Conservation (phyloP, 306 rosid species). For the Vigna angularis region DNA sequence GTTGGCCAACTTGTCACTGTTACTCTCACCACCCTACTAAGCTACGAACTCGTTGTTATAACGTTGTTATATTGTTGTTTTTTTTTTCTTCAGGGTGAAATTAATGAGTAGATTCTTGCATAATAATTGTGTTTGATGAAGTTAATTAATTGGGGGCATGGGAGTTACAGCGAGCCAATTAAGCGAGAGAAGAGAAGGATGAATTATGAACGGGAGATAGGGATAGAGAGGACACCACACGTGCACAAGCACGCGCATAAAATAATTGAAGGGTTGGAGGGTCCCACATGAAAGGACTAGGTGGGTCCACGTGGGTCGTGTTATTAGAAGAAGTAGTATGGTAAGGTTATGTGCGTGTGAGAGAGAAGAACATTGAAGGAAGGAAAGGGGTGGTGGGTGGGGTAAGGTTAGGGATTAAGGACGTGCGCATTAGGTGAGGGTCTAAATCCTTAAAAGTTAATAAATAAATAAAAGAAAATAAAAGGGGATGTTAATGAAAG, state of each 20-base stretch:
- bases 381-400: slow-evolving; percentile 19
- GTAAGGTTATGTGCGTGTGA: not conserved
- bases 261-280: slow-evolving; percentile 53
- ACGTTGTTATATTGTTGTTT: no score
- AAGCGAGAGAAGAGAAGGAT: slow-evolving; percentile 39
- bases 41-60: no score
- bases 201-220: slow-evolving; percentile 24
- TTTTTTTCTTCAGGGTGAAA: not conserved
- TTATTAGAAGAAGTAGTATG: slow-evolving; percentile 1
- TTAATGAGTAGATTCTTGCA: slow-evolving; percentile 20
- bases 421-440: slow-evolving; percentile 41
- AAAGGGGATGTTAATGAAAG: slow-evolving; percentile 54
- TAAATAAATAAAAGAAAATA: slow-evolving; percentile 12
- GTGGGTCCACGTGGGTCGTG: slow-evolving; percentile 41
- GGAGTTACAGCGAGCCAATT: slow-evolving; percentile 15
- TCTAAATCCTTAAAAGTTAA: slow-evolving; percentile 29
- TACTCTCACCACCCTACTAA: not conserved
- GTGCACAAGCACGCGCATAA: slow-evolving; percentile 77
- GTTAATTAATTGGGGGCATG: slow-evolving; percentile 17
- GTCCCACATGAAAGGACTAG: slow-evolving; percentile 49
- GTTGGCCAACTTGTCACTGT: slow-evolving; percentile 61
- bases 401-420: slow-evolving; percentile 26
- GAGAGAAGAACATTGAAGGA: not conserved
- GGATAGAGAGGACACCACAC: slow-evolving; percentile 74
- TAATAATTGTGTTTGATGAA: slow-evolving; percentile 10